These are phyloP conservation scores for Gracilariopsis chorda DNA, from an alignment of 23 red algal genomes.

Conservation along the genomic window DNA sequence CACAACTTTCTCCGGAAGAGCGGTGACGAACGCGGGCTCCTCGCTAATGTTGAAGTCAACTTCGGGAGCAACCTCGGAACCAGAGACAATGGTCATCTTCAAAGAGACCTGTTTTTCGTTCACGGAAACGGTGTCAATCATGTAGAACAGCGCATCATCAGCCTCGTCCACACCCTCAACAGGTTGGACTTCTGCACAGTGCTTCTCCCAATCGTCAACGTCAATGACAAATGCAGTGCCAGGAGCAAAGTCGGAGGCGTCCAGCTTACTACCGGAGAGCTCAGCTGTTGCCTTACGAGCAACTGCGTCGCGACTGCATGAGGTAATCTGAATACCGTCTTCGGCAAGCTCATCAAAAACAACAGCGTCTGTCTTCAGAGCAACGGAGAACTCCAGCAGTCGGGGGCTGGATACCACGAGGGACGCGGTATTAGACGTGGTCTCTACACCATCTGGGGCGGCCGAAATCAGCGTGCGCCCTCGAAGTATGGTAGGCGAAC, in stretches of 20 bases:
- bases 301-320: background rate
- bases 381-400: background rate
- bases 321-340: background rate
- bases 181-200: background rate
- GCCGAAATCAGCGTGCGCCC: background rate
- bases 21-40: background rate
- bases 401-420: background rate
- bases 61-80: background rate
- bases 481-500: background rate
- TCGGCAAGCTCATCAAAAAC: constrained; percentile 17
- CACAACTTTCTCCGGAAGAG: background rate
- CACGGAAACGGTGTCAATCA: background rate
- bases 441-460: background rate
- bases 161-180: constrained; percentile 6
- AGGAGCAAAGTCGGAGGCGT: background rate
- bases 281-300: background rate
- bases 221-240: constrained; percentile 20
- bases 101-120: background rate
- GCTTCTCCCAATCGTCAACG: constrained; percentile 8
- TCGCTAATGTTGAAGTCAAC: background rate
- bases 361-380: background rate
- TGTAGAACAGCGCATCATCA: constrained; percentile 13
- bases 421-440: too few relatives aligned
- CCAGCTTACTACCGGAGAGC: background rate
- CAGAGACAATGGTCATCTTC: background rate